Conservation (phyloP, 805 yeast species). For the Candida arabinofermentans region DNA sequence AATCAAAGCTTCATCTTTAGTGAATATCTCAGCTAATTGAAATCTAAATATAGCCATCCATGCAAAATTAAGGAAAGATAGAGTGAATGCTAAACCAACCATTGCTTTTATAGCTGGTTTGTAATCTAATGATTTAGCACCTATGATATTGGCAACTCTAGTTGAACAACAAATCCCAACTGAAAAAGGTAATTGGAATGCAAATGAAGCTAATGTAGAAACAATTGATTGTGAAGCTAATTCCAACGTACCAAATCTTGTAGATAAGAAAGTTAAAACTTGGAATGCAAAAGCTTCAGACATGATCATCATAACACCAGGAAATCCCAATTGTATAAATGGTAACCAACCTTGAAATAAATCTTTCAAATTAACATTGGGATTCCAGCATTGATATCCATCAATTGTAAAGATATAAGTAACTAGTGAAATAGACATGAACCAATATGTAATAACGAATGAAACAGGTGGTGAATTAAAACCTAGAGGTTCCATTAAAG, state of each 20-base stretch:
- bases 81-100: slow-evolving; percentile 26
- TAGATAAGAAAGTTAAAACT: slow-evolving; percentile 46
- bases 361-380: slow-evolving; percentile 14
- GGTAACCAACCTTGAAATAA: slow-evolving; percentile 40
- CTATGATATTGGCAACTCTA: slow-evolving; percentile 50
- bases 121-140: slow-evolving; percentile 38
- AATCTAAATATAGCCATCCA: slow-evolving; percentile 36
- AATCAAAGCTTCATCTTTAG: slow-evolving; percentile 36
- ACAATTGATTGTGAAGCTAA: slow-evolving; percentile 54
- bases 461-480: slow-evolving; percentile 70
- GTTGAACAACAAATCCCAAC: slow-evolving; percentile 49
- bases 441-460: slow-evolving; percentile 64
- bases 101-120: slow-evolving; percentile 38
- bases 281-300: slow-evolving; percentile 57
- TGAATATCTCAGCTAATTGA: slow-evolving; percentile 38
- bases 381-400: slow-evolving; percentile 63
- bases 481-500: slow-evolving; percentile 60
- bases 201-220: slow-evolving; percentile 43
- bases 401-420: slow-evolving; percentile 53
- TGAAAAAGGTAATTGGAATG: slow-evolving; percentile 51
- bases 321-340: slow-evolving; percentile 44
- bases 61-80: slow-evolving; percentile 36
- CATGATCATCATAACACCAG: slow-evolving; percentile 52
- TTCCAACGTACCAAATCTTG: slow-evolving; percentile 43
- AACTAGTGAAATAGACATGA: slow-evolving; percentile 54